A percentile compares a stretch with the other conserved stretches of the same genome.
Conservation (phyloP, 805 yeast species). For the Ogataea nonfermentans region DNA sequence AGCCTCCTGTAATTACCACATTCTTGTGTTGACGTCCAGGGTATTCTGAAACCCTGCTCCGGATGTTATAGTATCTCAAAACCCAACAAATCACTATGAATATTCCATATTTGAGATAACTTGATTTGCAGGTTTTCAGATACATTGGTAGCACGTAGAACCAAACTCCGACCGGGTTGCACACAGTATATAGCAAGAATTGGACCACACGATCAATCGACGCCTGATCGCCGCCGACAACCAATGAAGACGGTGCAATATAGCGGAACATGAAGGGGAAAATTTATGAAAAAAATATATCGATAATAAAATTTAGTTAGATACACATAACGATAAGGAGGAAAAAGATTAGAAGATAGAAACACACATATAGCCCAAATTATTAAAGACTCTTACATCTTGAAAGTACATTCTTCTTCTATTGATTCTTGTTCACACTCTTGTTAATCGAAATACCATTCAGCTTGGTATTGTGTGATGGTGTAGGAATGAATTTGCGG, state of each 20-base stretch:
- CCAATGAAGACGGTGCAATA: conserved; percentile 13
- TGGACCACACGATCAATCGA: conserved; percentile 23
- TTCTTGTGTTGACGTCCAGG: conserved; percentile 7
- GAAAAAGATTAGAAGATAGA: neutral
- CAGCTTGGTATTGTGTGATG: conserved; percentile 61
- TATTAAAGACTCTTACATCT: too few species aligned
- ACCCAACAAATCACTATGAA: conserved; percentile 24
- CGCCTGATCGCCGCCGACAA: conserved; percentile 9
- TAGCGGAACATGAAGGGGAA: neutral
- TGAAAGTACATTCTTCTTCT: neutral
- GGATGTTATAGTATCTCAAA: conserved; percentile 18
- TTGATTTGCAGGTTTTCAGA: conserved; percentile 1
- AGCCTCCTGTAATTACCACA: conserved; percentile 51
- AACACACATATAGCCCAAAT: too few species aligned
- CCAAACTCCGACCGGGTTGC: conserved; percentile 26
- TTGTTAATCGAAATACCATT: conserved; percentile 66
- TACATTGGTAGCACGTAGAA: conserved; percentile 8
- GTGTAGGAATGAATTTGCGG: conserved; percentile 67
- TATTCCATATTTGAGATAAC: conserved; percentile 7
- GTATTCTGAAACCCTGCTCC: conserved; percentile 8
- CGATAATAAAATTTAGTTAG: neutral
- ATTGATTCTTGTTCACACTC: conserved; percentile 51
- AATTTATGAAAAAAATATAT: neutral
- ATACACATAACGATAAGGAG: neutral
- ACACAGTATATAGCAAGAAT: conserved; percentile 11